Evolutionary conservation across 805 yeast species (phyloP).

Genomic region (Candida xyloterini): DNA sequence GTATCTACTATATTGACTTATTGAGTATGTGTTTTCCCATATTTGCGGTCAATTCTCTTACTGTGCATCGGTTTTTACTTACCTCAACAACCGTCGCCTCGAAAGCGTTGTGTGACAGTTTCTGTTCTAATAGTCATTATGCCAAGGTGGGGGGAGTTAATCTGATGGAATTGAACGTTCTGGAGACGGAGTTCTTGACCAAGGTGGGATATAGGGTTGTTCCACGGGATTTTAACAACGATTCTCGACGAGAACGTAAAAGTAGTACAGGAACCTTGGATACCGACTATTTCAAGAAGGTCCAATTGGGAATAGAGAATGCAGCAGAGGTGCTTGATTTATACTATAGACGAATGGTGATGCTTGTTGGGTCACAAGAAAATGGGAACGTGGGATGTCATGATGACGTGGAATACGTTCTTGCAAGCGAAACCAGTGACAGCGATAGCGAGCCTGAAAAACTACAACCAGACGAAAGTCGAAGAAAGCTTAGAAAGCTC

Average conservation of each 20-base stretch:
- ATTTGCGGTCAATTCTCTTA: slow-evolving; percentile 83
- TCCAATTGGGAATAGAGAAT: slow-evolving; percentile 28
- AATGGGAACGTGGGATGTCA: slow-evolving; percentile 25
- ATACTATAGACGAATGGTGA: slow-evolving; percentile 49
- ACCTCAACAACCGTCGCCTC: slow-evolving; percentile 91
- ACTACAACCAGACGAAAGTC: background rate
- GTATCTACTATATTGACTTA: slow-evolving; percentile 88
- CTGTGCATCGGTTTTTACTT: slow-evolving; percentile 87
- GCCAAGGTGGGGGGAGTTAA: slow-evolving; percentile 96
- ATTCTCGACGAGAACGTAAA: slow-evolving; percentile 25
- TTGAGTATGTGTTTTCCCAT: slow-evolving; percentile 72
- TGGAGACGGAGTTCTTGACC: slow-evolving; percentile 83
- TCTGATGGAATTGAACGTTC: slow-evolving; percentile 72
- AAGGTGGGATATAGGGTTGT: slow-evolving; percentile 77
- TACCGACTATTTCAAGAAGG: slow-evolving; percentile 30
- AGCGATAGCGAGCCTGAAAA: background rate
- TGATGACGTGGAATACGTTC: slow-evolving; percentile 23
- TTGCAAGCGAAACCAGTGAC: background rate
- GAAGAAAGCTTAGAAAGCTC: background rate
- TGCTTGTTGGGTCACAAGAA: slow-evolving; percentile 41
- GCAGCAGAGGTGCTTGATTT: slow-evolving; percentile 42
- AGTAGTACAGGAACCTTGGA: slow-evolving; percentile 27
- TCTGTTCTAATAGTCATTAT: slow-evolving; percentile 89
- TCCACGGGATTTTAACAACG: slow-evolving; percentile 47
- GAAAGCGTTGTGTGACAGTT: slow-evolving; percentile 89